These are phyloP conservation scores for Phytopythium delawarense DNA, from an alignment of 352 stramenopile species.

Conservation along the genomic window DNA sequence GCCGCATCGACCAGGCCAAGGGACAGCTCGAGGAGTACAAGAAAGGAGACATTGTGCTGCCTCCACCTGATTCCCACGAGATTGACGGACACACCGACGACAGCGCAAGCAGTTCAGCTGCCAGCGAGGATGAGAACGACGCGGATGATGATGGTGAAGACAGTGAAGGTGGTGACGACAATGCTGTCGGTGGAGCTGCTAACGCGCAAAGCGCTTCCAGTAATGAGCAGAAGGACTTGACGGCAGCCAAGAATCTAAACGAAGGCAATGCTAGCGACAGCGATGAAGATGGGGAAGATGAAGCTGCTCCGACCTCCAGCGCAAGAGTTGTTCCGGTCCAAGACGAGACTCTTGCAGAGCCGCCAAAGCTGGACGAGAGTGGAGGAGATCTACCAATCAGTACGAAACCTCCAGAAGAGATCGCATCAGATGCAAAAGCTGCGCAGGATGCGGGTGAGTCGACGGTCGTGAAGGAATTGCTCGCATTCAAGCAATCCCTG, in stretches of 20 bases:
- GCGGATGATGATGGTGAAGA: constrained; percentile 18
- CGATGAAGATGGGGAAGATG: constrained; percentile 22
- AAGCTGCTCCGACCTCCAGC: neutral
- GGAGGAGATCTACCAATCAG: neutral
- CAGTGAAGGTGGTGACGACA: constrained; percentile 3
- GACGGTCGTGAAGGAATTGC: constrained; percentile 7
- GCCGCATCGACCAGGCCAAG: constrained; percentile 19
- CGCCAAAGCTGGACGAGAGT: neutral
- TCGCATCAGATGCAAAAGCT: neutral
- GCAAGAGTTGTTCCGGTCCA: neutral
- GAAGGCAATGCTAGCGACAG: constrained; percentile 14
- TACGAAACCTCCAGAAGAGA: neutral
- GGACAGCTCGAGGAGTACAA: constrained; percentile 31
- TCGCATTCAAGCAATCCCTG: constrained; percentile 25
- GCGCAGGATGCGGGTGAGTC: neutral
- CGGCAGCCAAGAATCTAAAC: neutral
- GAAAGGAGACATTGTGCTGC: constrained; percentile 47
- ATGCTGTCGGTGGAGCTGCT: constrained; percentile 1
- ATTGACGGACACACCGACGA: constrained; percentile 80
- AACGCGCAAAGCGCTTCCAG: neutral
- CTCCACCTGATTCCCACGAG: constrained; percentile 49
- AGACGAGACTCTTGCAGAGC: neutral
- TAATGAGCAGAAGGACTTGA: too few relatives aligned
- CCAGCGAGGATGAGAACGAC: constrained; percentile 40
- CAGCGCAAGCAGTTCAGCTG: constrained; percentile 62